Evolutionary conservation across 2,329 filamentous ascomycete species (phyloP).

Genomic region (Apiospora koreana): DNA sequence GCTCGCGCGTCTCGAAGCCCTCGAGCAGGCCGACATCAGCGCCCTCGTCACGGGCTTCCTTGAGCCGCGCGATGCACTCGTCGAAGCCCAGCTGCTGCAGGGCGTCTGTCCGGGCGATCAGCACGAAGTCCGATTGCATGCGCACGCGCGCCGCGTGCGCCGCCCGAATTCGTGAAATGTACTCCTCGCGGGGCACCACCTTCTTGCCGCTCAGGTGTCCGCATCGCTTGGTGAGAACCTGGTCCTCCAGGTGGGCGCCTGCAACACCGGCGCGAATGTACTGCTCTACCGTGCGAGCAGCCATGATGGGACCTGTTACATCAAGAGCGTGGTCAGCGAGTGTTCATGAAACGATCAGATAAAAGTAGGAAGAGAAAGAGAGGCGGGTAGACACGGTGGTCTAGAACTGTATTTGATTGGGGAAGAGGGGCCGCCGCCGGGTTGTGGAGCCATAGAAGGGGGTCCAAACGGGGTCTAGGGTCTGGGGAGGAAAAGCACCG

Average conservation of each 20-base stretch:
- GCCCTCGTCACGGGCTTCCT: conserved; percentile 51
- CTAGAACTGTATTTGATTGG: not conserved
- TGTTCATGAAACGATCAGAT: too few species aligned
- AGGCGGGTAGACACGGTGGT: not conserved
- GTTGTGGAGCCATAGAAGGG: not conserved
- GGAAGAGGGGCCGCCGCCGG: not conserved
- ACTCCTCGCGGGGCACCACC: conserved; percentile 53
- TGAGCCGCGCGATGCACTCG: conserved; percentile 52
- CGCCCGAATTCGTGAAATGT: conserved; percentile 57
- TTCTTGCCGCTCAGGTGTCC: conserved; percentile 65
- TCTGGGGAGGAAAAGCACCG: not conserved
- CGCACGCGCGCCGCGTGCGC: conserved; percentile 50
- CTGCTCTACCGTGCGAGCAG: conserved; percentile 42
- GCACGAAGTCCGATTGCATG: conserved; percentile 57
- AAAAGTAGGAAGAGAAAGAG: too few species aligned
- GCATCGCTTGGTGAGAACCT: conserved; percentile 61
- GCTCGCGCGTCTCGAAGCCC: conserved; percentile 52
- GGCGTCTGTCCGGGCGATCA: conserved; percentile 67
- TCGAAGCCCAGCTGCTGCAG: conserved; percentile 58
- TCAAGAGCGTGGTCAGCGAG: not conserved
- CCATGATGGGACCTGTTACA: conserved; percentile 37
- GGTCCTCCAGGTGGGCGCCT: conserved; percentile 35
- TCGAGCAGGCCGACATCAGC: conserved; percentile 64
- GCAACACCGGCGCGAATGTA: conserved; percentile 56
- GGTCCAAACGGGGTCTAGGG: not conserved